Base-by-base conservation (phyloP, 1,139 yeast species). In the Pichia norvegensis region DNA sequence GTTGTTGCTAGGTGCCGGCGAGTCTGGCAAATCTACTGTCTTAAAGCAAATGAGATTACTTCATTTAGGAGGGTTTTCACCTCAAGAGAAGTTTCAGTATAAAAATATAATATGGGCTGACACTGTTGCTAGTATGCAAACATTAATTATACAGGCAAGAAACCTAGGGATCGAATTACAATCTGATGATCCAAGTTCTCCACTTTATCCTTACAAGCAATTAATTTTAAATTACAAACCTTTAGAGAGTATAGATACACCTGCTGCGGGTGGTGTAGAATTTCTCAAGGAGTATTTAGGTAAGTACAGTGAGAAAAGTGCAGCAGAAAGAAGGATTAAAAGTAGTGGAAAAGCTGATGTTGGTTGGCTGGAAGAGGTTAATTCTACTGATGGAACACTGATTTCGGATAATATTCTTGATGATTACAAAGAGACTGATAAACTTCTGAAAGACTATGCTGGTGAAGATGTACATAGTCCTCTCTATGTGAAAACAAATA, bases 21-120 rank as follows among this genome's bases (percentile, higher is more conserved):
- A 92, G 65, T 81, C 92, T 46, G 98, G 99, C 8, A 92, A 92
- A 63, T 85, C 95, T 3, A 92, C 99, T 0, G 95, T 92, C n/a
- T 68, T 92, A 52, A 94, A 92, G 63, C 98, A 94, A 62, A 77
- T 92, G 78, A 78, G 85, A 56, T 69, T 92, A 29, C 65, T 88
- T 44, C 97, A 92, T 63, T 85, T 87, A 52, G 83, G 86, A 27
- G 95, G 96, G 5, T 92, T 90, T 65, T 73, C 83, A 1, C 76
- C 76, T 39, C 85, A 79, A 54, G 98, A 94, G 63, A 70, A 95
- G 45, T 63, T 72, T 41, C 94, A 86, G 60, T 94, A 88, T 62
- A 67, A 86, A 10, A 90, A 87, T 54, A 86, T 92, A n/a, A 85
- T 94, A 25, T 92, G 97, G 96, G 85, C 85, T 27, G 97, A 92